Conservation (phyloP, 805 yeast species). For the Lipomyces japonicus region DNA sequence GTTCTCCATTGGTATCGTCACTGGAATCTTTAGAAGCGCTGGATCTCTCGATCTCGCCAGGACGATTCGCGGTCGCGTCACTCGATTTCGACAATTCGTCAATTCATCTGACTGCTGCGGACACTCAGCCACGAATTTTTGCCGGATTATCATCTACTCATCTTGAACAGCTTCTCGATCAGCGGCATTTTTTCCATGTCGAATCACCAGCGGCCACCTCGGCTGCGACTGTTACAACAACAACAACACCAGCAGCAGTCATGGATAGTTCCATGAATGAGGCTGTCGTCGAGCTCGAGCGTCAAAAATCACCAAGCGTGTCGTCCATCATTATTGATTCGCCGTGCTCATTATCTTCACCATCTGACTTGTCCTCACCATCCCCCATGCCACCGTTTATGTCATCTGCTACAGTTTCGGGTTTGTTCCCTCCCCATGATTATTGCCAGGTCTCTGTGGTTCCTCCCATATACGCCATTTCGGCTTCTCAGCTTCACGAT, state of each 20-base stretch:
- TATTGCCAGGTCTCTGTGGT: too few relatives aligned
- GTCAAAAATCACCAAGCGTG: neutral
- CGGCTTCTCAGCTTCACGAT: conserved; percentile 19
- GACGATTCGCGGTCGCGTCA: conserved; percentile 6
- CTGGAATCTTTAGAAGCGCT: conserved; percentile 1
- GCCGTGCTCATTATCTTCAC: neutral
- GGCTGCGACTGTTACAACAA: neutral
- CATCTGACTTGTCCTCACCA: too few relatives aligned
- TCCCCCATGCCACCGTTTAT: too few relatives aligned
- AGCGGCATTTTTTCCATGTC: too few relatives aligned
- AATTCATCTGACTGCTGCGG: neutral
- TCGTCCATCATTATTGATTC: neutral
- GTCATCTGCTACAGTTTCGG: too few relatives aligned
- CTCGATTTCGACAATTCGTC: neutral
- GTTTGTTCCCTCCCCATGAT: too few relatives aligned
- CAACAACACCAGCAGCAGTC: neutral
- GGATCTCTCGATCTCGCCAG: conserved; percentile 3
- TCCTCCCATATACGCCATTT: conserved; percentile 22
- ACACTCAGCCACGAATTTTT: conserved; percentile 2
- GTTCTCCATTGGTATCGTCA: neutral
- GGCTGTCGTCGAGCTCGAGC: neutral
- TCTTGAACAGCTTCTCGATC: conserved; percentile 5
- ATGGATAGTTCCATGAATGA: neutral
- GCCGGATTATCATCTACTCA: neutral
- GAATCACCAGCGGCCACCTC: too few relatives aligned